Conservation (phyloP, 2,329 filamentous ascomycete genomes). For the Pseudopithomyces maydicus region DNA sequence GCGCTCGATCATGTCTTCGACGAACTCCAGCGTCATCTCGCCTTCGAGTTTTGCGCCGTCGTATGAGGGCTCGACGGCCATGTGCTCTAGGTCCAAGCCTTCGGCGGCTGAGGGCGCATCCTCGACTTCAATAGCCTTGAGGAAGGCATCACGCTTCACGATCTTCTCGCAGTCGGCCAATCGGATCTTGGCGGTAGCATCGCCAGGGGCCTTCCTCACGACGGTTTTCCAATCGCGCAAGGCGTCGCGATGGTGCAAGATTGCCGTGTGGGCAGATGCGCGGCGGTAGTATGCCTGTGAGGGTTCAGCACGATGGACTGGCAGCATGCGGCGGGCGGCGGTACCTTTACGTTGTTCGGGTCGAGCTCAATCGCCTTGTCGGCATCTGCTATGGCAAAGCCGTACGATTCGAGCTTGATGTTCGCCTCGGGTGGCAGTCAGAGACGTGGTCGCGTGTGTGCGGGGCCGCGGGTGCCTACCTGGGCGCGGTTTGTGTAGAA, state of each 20-base stretch:
- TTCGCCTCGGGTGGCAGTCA: conserved; percentile 67
- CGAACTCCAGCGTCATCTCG: conserved; percentile 92
- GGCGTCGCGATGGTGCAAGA: conserved; percentile 85
- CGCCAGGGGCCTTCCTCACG: conserved; percentile 81
- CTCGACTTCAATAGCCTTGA: conserved; percentile 80
- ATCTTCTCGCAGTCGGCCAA: conserved; percentile 93
- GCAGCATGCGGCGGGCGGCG: not conserved
- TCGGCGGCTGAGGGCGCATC: conserved; percentile 89
- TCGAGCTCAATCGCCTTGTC: conserved; percentile 91
- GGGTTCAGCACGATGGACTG: not conserved
- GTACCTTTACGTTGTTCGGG: conserved; percentile 83
- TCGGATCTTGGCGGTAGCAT: conserved; percentile 90
- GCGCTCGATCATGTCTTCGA: conserved; percentile 18
- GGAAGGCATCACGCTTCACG: conserved; percentile 88
- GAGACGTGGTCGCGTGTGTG: conserved; percentile 30
- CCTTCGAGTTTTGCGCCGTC: conserved; percentile 79
- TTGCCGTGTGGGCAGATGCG: conserved; percentile 89
- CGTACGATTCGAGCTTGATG: conserved; percentile 94
- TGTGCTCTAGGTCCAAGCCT: conserved; percentile 66
- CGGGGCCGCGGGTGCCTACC: conserved; percentile 58
- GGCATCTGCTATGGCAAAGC: conserved; percentile 89
- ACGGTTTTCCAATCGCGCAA: conserved; percentile 92
- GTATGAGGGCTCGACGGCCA: conserved; percentile 80
- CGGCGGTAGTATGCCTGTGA: conserved; percentile 88
- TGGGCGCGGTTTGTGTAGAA: conserved; percentile 96